Evolutionary conservation across 768 basidiomycete species (phyloP).

Genomic region (Mycena crocata): DNA sequence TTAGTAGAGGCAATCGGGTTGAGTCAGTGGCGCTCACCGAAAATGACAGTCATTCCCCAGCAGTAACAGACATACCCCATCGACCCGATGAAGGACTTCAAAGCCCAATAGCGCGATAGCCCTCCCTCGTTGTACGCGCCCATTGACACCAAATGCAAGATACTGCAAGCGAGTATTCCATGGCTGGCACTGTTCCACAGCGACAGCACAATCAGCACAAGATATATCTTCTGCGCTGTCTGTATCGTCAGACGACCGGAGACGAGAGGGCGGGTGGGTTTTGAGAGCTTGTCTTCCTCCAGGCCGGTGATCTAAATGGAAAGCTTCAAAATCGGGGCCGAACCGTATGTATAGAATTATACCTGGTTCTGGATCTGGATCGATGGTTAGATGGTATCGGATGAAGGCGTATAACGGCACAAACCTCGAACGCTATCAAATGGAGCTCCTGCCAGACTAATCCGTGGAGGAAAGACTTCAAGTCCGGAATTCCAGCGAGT

Average conservation of each 20-base stretch:
- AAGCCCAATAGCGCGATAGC: slow-evolving; percentile 10
- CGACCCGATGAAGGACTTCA: slow-evolving; percentile 26
- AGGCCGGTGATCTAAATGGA: slow-evolving; percentile 9
- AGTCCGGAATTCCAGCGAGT: slow-evolving; percentile 18
- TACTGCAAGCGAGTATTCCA: slow-evolving; percentile 22
- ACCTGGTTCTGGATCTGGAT: slow-evolving; percentile 18
- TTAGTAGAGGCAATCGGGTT: neutral
- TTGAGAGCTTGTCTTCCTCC: neutral
- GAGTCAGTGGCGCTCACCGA: slow-evolving; percentile 10
- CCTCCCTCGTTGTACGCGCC: slow-evolving; percentile 28
- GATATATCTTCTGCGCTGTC: slow-evolving; percentile 24
- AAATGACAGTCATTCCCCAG: slow-evolving; percentile 31
- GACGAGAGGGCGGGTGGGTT: slow-evolving; percentile 23
- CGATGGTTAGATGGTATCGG: no score
- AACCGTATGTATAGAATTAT: neutral
- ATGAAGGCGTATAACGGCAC: neutral
- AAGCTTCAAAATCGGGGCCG: neutral
- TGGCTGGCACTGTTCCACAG: slow-evolving; percentile 19
- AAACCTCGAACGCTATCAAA: slow-evolving; percentile 20
- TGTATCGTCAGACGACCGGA: slow-evolving; percentile 23
- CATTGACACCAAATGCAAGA: slow-evolving; percentile 22
- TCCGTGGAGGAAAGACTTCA: slow-evolving; percentile 13
- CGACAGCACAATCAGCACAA: slow-evolving; percentile 6
- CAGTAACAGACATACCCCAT: slow-evolving; percentile 33
- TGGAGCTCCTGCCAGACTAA: slow-evolving; percentile 29